Evolutionary conservation across 1,139 yeast genomes (phyloP).

Genomic region (Blastobotrys persicus): DNA sequence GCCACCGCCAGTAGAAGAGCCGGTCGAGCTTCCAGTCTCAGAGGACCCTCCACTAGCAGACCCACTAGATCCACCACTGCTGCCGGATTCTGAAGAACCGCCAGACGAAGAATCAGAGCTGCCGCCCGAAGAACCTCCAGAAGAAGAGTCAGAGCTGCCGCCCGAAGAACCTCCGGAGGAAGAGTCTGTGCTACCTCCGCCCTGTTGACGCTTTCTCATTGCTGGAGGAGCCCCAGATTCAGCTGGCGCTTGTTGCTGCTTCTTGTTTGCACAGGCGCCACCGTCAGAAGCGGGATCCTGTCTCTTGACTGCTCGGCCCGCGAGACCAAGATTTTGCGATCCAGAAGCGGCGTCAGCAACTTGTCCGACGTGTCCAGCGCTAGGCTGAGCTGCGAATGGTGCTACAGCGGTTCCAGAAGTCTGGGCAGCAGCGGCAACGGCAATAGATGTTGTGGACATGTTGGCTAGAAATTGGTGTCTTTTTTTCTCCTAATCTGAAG

Average conservation of each 20-base stretch:
- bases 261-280: background rate
- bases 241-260: background rate
- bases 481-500: too few relatives aligned
- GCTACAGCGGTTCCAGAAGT: background rate
- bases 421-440: background rate
- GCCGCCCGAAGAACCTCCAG: slow-evolving; percentile 20
- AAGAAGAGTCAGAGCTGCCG: slow-evolving; percentile 17
- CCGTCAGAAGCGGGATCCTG: background rate
- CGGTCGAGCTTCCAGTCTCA: background rate
- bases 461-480: too few relatives aligned
- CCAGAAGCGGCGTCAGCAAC: background rate
- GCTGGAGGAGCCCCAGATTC: background rate
- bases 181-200: slow-evolving; percentile 7
- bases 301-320: background rate
- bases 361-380: background rate
- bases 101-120: background rate
- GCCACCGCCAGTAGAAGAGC: slow-evolving; percentile 7
- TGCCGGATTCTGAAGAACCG: slow-evolving; percentile 5
- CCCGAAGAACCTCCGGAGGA: slow-evolving; percentile 9
- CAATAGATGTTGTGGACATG: background rate
- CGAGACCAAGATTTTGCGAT: background rate
- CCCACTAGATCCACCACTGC: background rate
- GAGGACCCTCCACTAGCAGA: background rate
- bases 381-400: background rate
- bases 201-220: background rate